Conservation (phyloP, 257 asterid genomes). For the Capsicum chinense region DNA sequence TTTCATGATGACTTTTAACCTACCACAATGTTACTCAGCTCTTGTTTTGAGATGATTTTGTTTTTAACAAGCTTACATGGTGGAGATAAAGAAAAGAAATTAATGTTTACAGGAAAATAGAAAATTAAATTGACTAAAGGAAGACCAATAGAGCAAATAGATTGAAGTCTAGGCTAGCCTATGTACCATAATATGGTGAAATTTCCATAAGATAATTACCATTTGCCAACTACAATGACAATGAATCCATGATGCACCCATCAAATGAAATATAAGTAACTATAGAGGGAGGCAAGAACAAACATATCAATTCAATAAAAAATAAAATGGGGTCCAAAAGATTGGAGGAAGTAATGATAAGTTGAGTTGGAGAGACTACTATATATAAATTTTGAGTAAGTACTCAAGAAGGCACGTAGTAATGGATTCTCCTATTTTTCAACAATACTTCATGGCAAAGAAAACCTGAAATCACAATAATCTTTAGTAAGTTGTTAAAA, state of each 20-base stretch:
- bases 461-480: conserved; percentile 61
- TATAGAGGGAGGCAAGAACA: not conserved
- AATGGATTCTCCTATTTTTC: conserved; percentile 97
- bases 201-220: not conserved
- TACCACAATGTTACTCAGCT: not conserved
- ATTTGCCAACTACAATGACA: not conserved
- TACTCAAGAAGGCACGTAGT: conserved; percentile 75
- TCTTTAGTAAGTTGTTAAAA: conserved; percentile 14
- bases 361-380: conserved; percentile 57
- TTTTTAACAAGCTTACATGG: not conserved
- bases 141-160: not conserved
- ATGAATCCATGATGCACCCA: not conserved
- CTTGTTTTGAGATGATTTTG: not conserved
- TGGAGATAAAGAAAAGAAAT: not conserved
- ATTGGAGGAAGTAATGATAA: conserved; percentile 52
- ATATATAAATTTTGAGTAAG: too few relatives aligned
- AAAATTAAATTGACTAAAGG: not conserved
- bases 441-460: conserved; percentile 89
- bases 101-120: not conserved
- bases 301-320: not conserved
- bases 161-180: not conserved
- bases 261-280: not conserved
- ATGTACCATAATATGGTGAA: not conserved
- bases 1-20: not conserved
- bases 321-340: not conserved